Percentiles rank a stretch among this genome's conserved stretches.
These are phyloP conservation scores for Leishmania braziliensis DNA, from an alignment of 208 protist genomes.

Conservation along the genomic window DNA sequence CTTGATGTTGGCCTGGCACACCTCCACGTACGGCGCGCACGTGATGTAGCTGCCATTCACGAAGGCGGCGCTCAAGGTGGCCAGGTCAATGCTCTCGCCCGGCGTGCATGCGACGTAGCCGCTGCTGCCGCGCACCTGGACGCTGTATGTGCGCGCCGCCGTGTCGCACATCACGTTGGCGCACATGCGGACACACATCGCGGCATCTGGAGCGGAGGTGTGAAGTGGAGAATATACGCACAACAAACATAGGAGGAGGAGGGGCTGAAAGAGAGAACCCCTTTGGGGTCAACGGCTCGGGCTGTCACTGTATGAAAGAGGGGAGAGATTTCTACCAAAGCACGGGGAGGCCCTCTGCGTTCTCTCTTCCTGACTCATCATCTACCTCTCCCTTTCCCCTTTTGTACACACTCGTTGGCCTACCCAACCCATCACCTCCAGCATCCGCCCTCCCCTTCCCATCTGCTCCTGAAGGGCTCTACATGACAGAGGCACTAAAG, in stretches of 20 bases:
- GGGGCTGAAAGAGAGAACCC: not conserved
- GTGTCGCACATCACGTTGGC: too few relatives aligned
- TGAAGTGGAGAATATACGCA: not conserved
- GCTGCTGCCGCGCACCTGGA: too few relatives aligned
- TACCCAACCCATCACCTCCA: not conserved
- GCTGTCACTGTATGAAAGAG: not conserved
- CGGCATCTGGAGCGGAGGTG: too few relatives aligned
- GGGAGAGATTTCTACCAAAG: too few relatives aligned
- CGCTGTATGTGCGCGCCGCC: too few relatives aligned
- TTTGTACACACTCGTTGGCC: not conserved
- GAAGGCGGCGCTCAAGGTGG: too few relatives aligned
- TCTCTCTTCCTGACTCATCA: not conserved
- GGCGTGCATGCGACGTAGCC: too few relatives aligned
- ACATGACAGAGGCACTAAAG: not conserved
- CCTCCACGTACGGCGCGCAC: too few relatives aligned
- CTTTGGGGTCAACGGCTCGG: not conserved
- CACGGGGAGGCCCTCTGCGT: not conserved
- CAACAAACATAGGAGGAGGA: not conserved
- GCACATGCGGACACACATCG: too few relatives aligned
- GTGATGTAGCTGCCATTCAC: too few relatives aligned
- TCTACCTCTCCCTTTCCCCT: not conserved
- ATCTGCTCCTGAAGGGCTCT: not conserved
- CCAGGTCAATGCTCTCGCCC: too few relatives aligned
- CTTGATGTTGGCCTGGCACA: too few relatives aligned
- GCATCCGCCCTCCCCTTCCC: not conserved